These are phyloP conservation scores for Ceratocystis papillata DNA, from an alignment of 2,329 filamentous ascomycete species.

Conservation along the genomic window DNA sequence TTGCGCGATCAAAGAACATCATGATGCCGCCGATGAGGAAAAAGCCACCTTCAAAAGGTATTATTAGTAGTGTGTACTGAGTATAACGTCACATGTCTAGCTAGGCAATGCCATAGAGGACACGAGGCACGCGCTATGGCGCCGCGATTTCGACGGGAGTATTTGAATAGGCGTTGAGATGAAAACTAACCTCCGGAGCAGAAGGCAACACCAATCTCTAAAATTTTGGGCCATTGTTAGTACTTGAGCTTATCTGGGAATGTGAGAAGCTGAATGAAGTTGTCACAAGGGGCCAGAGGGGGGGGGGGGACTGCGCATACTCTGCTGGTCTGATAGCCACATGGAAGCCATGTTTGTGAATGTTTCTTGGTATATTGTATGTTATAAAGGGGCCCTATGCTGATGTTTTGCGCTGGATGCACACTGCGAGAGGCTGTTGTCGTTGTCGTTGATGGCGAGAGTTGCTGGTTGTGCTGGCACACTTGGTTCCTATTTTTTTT, in stretches of 20 bases:
- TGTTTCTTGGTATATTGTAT: not conserved
- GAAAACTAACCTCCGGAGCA: conserved; percentile 78
- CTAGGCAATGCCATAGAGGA: not conserved
- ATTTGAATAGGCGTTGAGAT: too few species aligned
- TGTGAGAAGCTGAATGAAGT: not conserved
- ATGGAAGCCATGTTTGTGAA: conserved; percentile 62
- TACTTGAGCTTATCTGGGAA: conserved; percentile 14
- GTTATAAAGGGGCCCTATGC: not conserved
- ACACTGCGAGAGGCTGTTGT: not conserved
- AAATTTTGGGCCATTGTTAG: conserved; percentile 27
- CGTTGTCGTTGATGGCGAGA: not conserved
- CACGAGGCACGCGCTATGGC: not conserved
- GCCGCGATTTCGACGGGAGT: not conserved
- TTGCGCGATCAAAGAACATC: conserved; percentile 94
- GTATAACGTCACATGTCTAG: not conserved
- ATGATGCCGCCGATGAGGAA: conserved; percentile 91
- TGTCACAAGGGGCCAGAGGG: not conserved
- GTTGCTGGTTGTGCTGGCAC: conserved; percentile 3
- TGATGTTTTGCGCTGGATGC: not conserved
- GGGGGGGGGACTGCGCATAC: conserved; percentile 38
- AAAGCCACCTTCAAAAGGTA: conserved; percentile 59
- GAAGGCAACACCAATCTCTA: conserved; percentile 95
- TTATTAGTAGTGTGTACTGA: not conserved
- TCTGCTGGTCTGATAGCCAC: conserved; percentile 94
- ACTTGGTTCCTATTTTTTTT: not conserved